Base-by-base conservation (phyloP, 306 rosid genomes). In the Sicyos edulis region DNA sequence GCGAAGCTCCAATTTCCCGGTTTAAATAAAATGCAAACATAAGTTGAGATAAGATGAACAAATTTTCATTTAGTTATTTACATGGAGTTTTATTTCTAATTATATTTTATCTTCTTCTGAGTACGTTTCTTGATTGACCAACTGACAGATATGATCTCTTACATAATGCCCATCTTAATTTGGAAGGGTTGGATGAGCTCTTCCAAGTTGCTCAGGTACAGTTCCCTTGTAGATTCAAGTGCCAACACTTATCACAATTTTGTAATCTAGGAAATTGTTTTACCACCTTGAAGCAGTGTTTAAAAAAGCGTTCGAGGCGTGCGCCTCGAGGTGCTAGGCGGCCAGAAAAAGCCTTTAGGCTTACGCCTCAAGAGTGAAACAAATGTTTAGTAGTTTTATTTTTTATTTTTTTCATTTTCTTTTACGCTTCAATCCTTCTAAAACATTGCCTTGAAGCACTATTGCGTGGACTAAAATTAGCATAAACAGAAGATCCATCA, bases 191-290 rank as follows among this genome's bases (percentile, higher is more conserved):
- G 77, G 87, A 88, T 82, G 92, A 91, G 74, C 99, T 93, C 80
- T 93, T 93, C 87, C 86, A 80, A 83, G 95, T 89, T 79, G 95
- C 91, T 82, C 99, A 91, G 99, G 99, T 93, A 90, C 44, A 37
- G 77, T 55, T 58, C 15, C 26, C 45, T 32, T 49, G 72, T 68
- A 22, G 21, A 15, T 13, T 47, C n/a, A 54, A 65, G 10, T 45
- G 19, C 20, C 13, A 10, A 44, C 45, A 47, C 20, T 67, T 47
- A 13, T 22, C 55, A 45, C 47, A 67, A 9, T 8, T 64, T 12
- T 20, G 34, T 42, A 4, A 44, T 65, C 14, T 16, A 50, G 73
- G 20, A 68, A 68, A 47, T 10, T 14, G n/a, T 63, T 37, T 17
- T 29, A 64, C 16, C n/a, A 64, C 52, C 12, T 42, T 21, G 29